Evolutionary conservation across 1,284 basidiomycete species (phyloP).

Genomic region (Ganoderma sinense): DNA sequence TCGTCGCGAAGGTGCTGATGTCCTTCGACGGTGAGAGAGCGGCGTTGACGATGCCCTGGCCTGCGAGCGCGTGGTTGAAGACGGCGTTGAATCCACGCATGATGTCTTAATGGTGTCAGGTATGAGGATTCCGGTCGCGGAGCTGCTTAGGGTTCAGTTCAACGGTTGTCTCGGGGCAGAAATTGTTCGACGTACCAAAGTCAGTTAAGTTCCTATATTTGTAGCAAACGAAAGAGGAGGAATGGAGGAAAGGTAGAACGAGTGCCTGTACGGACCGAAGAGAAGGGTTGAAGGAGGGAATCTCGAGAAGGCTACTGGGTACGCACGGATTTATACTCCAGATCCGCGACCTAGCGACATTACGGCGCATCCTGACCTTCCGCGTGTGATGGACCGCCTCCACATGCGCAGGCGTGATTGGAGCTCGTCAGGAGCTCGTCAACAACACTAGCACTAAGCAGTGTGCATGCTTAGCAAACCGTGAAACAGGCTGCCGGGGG

Average conservation of each 20-base stretch:
- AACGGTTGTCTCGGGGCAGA: not conserved
- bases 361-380: not conserved
- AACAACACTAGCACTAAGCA: not conserved
- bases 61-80: conserved; percentile 36
- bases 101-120: not conserved
- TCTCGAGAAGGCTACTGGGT: not conserved
- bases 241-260: not conserved
- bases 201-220: not conserved
- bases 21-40: conserved; percentile 18
- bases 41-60: conserved; percentile 51
- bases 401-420: not conserved
- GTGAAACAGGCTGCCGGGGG: not conserved
- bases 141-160: not conserved
- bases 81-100: conserved; percentile 19
- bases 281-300: not conserved
- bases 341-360: not conserved
- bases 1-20: conserved; percentile 22
- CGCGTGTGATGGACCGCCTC: not conserved
- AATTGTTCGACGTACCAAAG: not conserved
- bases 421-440: not conserved
- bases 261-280: not conserved
- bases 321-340: not conserved
- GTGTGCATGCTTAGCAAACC: not conserved
- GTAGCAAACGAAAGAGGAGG: not conserved
- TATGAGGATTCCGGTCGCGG: not conserved